phyloP scores from a whole-genome alignment of 139 green algal genomes.

The Eudorina sp. region DNA sequence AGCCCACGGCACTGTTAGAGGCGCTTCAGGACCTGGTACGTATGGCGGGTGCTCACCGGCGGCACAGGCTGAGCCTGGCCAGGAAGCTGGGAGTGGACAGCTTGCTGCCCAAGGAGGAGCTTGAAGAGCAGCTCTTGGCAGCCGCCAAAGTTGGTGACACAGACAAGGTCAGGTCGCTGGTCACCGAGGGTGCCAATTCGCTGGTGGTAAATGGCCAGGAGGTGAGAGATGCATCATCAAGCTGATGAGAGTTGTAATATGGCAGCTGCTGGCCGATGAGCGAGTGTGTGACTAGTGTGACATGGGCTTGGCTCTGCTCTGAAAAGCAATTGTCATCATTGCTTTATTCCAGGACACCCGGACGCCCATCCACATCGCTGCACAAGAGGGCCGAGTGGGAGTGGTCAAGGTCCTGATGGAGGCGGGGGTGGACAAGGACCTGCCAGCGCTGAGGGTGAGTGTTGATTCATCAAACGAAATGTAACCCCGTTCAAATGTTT shows the following conservation, averaged over 20 bases:
- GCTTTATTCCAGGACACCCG: neutral
- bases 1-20: neutral
- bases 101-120: neutral
- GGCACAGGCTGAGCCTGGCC: neutral
- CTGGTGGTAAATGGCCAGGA: neutral
- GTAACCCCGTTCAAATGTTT: no score
- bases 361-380: neutral
- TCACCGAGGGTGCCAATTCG: neutral
- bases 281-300: no score
- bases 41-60: neutral
- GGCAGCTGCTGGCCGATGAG: no score
- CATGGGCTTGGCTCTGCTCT: neutral
- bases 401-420: neutral
- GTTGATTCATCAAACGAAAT: no score
- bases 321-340: no score
- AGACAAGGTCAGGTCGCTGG: neutral
- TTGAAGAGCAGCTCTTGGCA: neutral
- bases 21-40: conserved; percentile 13
- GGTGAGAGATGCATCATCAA: no score
- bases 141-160: neutral
- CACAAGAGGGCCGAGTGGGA: neutral
- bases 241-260: no score
- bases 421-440: neutral
- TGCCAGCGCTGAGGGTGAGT: neutral
- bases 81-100: neutral